Percentiles rank a stretch among this genome's conserved stretches.
phyloP scores from a whole-genome alignment of 2,329 filamentous ascomycete species.

The Neoscytalidium dimidiatum region DNA sequence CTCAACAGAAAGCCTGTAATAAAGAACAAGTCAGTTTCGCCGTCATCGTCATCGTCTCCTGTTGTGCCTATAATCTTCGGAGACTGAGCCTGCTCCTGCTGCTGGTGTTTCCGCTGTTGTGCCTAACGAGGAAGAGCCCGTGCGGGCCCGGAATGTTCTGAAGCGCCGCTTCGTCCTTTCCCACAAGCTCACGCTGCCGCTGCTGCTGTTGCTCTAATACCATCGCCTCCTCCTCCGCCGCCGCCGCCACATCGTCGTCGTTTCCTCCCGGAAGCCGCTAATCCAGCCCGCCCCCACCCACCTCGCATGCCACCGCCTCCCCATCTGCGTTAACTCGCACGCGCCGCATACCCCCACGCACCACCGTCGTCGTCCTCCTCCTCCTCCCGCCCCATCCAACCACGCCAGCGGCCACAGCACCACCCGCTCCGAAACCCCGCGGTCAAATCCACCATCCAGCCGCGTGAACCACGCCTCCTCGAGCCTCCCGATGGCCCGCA shows the following conservation, averaged over 20 bases:
- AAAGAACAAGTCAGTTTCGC: background rate
- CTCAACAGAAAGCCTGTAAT: background rate
- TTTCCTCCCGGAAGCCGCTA: too few species aligned
- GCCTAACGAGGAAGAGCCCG: background rate
- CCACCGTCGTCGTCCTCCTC: background rate
- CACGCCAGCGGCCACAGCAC: background rate
- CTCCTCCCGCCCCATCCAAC: too few species aligned
- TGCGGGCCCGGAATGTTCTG: background rate
- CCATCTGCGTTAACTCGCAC: slow-evolving; percentile 20
- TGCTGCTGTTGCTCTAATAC: background rate
- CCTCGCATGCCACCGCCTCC: background rate
- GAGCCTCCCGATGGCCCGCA: background rate
- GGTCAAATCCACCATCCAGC: background rate
- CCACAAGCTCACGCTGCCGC: background rate
- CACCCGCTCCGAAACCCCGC: background rate
- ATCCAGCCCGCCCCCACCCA: too few species aligned
- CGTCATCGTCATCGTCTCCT: background rate
- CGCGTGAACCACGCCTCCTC: background rate
- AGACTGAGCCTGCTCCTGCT: background rate
- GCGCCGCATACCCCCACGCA: slow-evolving; percentile 20
- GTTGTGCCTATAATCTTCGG: background rate
- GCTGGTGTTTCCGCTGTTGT: background rate
- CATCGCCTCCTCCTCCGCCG: background rate
- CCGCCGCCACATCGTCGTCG: too few species aligned
- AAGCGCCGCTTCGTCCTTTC: background rate